These are phyloP conservation scores for Coccomyxa sp. DNA, from an alignment of 139 green algal species.

Conservation along the genomic window DNA sequence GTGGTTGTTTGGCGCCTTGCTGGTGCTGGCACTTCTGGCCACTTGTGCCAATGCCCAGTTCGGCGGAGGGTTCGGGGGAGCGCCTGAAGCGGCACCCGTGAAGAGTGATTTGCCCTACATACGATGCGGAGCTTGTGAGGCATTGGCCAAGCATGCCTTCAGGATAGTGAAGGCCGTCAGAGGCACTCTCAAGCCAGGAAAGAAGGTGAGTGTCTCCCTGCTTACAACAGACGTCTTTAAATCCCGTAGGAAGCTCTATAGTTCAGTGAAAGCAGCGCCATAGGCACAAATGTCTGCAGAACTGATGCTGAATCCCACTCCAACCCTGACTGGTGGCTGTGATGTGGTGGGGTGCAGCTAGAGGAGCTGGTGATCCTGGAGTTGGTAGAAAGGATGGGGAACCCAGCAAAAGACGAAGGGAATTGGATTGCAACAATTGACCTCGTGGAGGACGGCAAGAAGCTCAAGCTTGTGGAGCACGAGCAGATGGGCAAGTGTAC, in stretches of 20 bases:
- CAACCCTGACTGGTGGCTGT: neutral
- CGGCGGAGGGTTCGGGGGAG: neutral
- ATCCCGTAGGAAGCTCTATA: neutral
- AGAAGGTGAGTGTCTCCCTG: slow-evolving; percentile 8
- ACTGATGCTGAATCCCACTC: neutral
- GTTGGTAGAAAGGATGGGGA: slow-evolving; percentile 63
- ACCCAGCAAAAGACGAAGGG: slow-evolving; percentile 55
- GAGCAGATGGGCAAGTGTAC: slow-evolving; percentile 50
- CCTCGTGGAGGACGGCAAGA: slow-evolving; percentile 53
- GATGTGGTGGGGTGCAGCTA: slow-evolving; percentile 9
- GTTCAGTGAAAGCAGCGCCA: neutral
- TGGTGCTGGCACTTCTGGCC: too few relatives aligned
- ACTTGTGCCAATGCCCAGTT: neutral
- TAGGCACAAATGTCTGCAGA: slow-evolving; percentile 10
- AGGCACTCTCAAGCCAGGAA: slow-evolving; percentile 16
- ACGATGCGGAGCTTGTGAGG: slow-evolving; percentile 44
- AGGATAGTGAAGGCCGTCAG: slow-evolving; percentile 26
- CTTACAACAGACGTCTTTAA: neutral
- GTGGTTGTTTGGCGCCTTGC: too few relatives aligned
- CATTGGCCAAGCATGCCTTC: slow-evolving; percentile 39
- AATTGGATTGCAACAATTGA: slow-evolving; percentile 76
- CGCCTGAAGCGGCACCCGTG: neutral
- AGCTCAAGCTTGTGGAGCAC: slow-evolving; percentile 59
- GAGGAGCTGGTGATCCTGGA: slow-evolving; percentile 62
- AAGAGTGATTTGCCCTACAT: slow-evolving; percentile 25